Conservation (phyloP, 257 asterid genomes). For the Gentiana straminea region DNA sequence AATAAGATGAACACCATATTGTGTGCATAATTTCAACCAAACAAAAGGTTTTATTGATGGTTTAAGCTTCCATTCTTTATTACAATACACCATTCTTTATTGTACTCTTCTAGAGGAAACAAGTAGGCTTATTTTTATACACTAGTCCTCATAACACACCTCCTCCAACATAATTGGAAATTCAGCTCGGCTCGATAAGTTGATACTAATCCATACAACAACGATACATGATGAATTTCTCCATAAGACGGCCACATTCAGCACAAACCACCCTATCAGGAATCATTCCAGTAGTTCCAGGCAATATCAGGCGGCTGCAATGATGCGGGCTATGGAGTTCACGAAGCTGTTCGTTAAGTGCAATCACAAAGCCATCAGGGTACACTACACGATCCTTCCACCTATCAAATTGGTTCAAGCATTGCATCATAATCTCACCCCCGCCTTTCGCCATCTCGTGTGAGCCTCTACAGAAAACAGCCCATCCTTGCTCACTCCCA, state of each 20-base stretch:
- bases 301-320: conserved; percentile 66
- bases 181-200: not conserved
- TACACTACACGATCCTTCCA: conserved; percentile 45
- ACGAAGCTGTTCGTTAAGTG: conserved; percentile 32
- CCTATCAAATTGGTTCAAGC: conserved; percentile 19
- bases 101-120: too few relatives aligned
- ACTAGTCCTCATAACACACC: too few relatives aligned
- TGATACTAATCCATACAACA: conserved; percentile 64
- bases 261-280: conserved; percentile 68
- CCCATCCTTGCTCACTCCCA: conserved; percentile 78
- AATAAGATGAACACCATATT: too few relatives aligned
- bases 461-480: conserved; percentile 52
- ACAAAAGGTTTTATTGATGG: too few relatives aligned
- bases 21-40: too few relatives aligned
- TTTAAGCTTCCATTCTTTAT: too few relatives aligned
- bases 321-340: conserved; percentile 54
- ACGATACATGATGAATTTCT: conserved; percentile 68
- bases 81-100: too few relatives aligned
- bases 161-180: too few relatives aligned
- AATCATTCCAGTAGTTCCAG: conserved; percentile 42
- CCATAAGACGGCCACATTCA: conserved; percentile 70
- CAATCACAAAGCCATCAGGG: conserved; percentile 36
- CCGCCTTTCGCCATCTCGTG: conserved; percentile 42
- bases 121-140: too few relatives aligned
- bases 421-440: conserved; percentile 33